Conservation (phyloP, 768 basidiomycete species). For the Russula abietina region DNA sequence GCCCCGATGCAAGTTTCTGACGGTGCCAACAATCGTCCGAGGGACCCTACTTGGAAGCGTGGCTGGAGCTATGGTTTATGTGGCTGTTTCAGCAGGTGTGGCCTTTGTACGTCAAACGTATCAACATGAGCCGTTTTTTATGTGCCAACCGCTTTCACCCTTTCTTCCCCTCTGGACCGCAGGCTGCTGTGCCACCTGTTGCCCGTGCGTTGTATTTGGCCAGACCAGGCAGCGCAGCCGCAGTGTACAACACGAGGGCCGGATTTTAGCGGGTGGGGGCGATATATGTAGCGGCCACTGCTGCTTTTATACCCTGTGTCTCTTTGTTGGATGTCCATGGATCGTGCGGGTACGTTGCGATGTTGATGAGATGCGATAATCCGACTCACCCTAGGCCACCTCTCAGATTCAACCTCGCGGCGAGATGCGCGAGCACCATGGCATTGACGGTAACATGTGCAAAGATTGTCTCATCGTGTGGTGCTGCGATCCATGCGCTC, state of each 20-base stretch:
- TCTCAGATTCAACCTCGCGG: constrained; percentile 33
- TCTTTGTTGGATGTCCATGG: constrained; percentile 28
- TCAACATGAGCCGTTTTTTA: not conserved
- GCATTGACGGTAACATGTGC: constrained; percentile 38
- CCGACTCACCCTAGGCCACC: not conserved
- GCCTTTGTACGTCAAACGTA: not conserved
- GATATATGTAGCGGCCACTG: constrained; percentile 36
- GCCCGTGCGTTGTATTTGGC: constrained; percentile 39
- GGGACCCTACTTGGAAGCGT: constrained; percentile 31
- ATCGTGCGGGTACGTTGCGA: constrained; percentile 36
- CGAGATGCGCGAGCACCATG: constrained; percentile 39
- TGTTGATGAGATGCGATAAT: not conserved
- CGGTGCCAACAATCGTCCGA: constrained; percentile 28
- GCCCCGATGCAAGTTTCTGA: constrained; percentile 5
- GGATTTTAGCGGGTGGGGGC: constrained; percentile 35
- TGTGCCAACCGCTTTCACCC: not conserved
- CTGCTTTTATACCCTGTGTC: constrained; percentile 33
- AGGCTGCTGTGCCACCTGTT: constrained; percentile 37
- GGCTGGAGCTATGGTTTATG: constrained; percentile 30
- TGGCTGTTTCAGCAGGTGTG: constrained; percentile 23
- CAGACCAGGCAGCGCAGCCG: constrained; percentile 38
- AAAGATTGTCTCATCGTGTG: constrained; percentile 38
- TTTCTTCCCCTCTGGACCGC: not conserved
- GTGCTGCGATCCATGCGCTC: constrained; percentile 44
- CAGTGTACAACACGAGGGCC: constrained; percentile 34